Conservation (phyloP, 495 filamentous ascomycete species). For the Podospora comata region DNA sequence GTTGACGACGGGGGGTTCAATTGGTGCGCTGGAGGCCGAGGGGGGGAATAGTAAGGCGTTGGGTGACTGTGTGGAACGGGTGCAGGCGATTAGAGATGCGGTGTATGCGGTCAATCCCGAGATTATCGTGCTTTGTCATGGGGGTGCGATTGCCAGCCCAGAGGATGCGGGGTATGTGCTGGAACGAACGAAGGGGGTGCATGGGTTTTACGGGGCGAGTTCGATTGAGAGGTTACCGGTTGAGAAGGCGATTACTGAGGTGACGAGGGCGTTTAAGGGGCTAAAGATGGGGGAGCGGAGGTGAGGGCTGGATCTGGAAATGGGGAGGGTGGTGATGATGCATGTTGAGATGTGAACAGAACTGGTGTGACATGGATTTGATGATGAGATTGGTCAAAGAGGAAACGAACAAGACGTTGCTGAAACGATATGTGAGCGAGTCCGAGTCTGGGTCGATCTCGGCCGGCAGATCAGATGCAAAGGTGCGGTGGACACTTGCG, state of each 20-base stretch:
- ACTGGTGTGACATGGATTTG: background rate
- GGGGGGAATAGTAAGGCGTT: constrained; percentile 57
- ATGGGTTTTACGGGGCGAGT: constrained; percentile 70
- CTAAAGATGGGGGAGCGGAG: constrained; percentile 1
- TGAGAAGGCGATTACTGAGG: constrained; percentile 61
- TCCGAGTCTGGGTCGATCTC: background rate
- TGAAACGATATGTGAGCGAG: background rate
- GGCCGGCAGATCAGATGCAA: background rate
- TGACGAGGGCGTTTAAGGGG: constrained; percentile 59
- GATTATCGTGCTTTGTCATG: constrained; percentile 66
- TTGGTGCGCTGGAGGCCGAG: constrained; percentile 45
- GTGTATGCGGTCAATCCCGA: constrained; percentile 52
- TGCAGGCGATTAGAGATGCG: constrained; percentile 63
- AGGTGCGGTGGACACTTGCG: background rate
- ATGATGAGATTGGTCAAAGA: background rate
- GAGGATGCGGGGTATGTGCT: constrained; percentile 63
- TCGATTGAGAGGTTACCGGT: constrained; percentile 70
- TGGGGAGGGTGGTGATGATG: background rate
- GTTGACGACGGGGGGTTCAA: constrained; percentile 60
- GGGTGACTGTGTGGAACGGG: constrained; percentile 56
- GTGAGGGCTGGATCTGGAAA: background rate
- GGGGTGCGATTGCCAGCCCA: constrained; percentile 61
- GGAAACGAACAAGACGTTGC: background rate
- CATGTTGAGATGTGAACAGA: no score
- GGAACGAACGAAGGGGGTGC: constrained; percentile 54